Evolutionary conservation across 306 rosid genomes (phyloP), one percentile per base, ranked within the genome.

Genomic region (Cajanus cajan): DNA sequence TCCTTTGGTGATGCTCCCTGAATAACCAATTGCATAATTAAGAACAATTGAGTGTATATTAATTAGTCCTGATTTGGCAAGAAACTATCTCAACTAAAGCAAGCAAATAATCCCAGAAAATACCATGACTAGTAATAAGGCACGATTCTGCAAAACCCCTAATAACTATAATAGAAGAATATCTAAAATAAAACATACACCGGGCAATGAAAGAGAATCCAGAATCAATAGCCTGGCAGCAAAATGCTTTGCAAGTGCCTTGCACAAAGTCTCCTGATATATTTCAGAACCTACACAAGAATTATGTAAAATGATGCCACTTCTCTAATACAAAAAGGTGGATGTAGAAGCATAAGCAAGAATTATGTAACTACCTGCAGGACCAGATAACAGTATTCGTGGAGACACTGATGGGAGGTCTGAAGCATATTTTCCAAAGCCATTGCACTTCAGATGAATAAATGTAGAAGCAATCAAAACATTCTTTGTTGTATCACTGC

Each of bases 211-310:
- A 76, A 95, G 92, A 82, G 98, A 91, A 71, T 96, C 97, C 48
- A 96, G 93, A 63, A 88, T 88, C 39, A 96, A 87, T 68, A 96
- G 87, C 69, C 80, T 87, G 28, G 96, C 92, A 58, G 87, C 92
- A 83, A 93, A 96, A 90, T 90, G 86, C 71, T 90, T 89, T 3
- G 99, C 93, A 41, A 96, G 99, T 74, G 98, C 98, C 90, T 91
- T 96, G 37, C 89, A 88, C 84, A 96, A 76, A 85, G 90, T 87
- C 82, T 91, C 99, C 86, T 96, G 99, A 81, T 91, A 93, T 88
- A 96, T 96, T 76, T 96, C 99, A 0, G 99, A 96, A 77, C 99
- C 99, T 96, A 79, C 73, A 90, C 54, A 86, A 69, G 33, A 69
- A 66, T 62, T 66, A 76, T 15, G 43, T 18, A 65, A 36, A 4